Evolutionary conservation across 805 yeast genomes (phyloP).

Genomic region (Metschnikowia hibisci): DNA sequence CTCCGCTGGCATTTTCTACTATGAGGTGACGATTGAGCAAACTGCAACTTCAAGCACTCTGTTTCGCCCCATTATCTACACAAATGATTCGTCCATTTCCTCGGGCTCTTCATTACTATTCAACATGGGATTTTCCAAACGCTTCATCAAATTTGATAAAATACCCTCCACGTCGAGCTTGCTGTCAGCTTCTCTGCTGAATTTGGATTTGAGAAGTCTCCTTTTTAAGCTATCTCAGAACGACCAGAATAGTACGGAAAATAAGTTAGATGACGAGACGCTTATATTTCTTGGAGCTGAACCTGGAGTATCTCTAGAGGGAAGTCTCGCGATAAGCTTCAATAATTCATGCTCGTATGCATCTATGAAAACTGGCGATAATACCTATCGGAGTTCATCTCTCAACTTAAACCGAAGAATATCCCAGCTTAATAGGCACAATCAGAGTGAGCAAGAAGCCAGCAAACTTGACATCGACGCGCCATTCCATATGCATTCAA

Average conservation of each 20-base stretch:
- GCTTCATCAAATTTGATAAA: conserved; percentile 23
- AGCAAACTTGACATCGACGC: conserved; percentile 37
- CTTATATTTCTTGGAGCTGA: conserved; percentile 27
- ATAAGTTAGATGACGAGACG: conserved; percentile 17
- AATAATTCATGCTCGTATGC: conserved; percentile 39
- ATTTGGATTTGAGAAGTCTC: conserved; percentile 29
- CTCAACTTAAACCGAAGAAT: conserved; percentile 36
- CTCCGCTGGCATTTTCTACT: conserved; percentile 37
- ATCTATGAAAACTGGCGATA: conserved; percentile 31
- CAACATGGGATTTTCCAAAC: conserved; percentile 33
- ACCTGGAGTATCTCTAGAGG: conserved; percentile 39
- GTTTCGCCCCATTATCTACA: conserved; percentile 29
- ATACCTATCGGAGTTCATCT: conserved; percentile 27
- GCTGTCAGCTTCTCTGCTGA: conserved; percentile 11
- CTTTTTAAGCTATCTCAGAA: conserved; percentile 26
- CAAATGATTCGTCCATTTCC: conserved; percentile 33
- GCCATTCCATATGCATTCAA: conserved; percentile 27
- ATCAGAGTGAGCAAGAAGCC: conserved; percentile 24
- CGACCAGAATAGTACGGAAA: conserved; percentile 5
- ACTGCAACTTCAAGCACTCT: conserved; percentile 29
- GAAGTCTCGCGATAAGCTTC: conserved; percentile 40
- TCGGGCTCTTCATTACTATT: conserved; percentile 30
- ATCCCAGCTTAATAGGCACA: conserved; percentile 27
- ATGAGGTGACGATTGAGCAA: conserved; percentile 38
- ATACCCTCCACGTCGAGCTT: conserved; percentile 7